Percentiles rank a stretch among this genome's conserved stretches.
phyloP scores from a whole-genome alignment of 192 early-diverging fungal genomes.

The Coemansia sp. region DNA sequence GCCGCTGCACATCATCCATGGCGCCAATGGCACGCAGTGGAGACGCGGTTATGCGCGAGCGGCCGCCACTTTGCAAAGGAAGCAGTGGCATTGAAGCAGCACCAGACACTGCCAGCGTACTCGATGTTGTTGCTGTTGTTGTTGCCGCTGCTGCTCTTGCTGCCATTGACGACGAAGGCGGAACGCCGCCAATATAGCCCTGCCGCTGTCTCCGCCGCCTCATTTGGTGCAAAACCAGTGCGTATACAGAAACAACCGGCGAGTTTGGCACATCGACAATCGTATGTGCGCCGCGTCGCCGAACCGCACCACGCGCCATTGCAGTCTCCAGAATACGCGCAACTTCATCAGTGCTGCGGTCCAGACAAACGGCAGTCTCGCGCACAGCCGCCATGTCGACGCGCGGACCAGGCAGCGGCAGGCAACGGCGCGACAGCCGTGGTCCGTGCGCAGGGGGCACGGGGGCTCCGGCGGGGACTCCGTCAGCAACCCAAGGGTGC shows the following conservation, averaged over 20 bases:
- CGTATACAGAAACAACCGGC: slow-evolving; percentile 53
- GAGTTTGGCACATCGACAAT: slow-evolving; percentile 50
- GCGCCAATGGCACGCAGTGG: slow-evolving; percentile 21
- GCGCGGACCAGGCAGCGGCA: slow-evolving; percentile 30
- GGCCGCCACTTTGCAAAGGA: not conserved
- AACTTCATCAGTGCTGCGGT: slow-evolving; percentile 39
- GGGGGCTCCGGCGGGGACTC: slow-evolving; percentile 12
- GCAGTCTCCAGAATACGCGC: slow-evolving; percentile 27
- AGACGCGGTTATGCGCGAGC: not conserved
- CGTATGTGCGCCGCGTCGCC: not conserved
- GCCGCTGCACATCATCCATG: slow-evolving; percentile 9
- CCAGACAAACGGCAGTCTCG: slow-evolving; percentile 46
- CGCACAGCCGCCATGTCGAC: slow-evolving; percentile 26
- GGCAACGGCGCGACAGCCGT: slow-evolving; percentile 26
- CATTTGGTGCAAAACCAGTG: slow-evolving; percentile 52
- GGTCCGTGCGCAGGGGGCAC: not conserved
- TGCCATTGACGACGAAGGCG: no score
- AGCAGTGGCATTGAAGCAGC: not conserved
- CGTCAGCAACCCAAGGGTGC: slow-evolving; percentile 39
- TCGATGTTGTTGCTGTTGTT: slow-evolving; percentile 12
- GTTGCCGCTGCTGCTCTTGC: not conserved
- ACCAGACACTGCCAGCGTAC: not conserved
- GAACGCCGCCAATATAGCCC: no score
- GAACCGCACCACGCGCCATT: slow-evolving; percentile 20
- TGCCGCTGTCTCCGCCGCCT: slow-evolving; percentile 20